These are phyloP conservation scores for Cladosporium sp. DNA, from an alignment of 2,329 filamentous ascomycete species.

Conservation along the genomic window DNA sequence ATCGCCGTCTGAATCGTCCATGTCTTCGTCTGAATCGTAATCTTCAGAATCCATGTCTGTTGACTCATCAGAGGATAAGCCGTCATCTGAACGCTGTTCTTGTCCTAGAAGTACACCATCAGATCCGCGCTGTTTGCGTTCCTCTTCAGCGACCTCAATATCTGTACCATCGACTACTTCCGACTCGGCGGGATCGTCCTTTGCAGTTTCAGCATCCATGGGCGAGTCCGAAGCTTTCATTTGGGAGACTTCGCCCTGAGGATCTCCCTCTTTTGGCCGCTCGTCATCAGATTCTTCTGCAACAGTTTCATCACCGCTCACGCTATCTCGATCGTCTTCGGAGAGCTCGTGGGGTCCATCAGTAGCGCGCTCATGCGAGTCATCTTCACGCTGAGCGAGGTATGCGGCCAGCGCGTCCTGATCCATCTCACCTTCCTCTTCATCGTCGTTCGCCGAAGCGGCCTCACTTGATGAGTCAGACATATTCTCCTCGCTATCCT, in stretches of 20 bases:
- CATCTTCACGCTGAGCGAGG: constrained; percentile 22
- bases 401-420: constrained; percentile 38
- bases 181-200: not conserved
- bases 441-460: constrained; percentile 44
- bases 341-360: constrained; percentile 11
- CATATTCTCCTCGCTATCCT: constrained; percentile 44
- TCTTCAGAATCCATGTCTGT: constrained; percentile 31
- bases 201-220: not conserved
- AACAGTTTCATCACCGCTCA: constrained; percentile 20
- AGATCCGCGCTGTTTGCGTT: not conserved
- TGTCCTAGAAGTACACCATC: not conserved
- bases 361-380: constrained; percentile 17
- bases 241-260: constrained; percentile 1
- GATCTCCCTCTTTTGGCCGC: too few species aligned
- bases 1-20: constrained; percentile 32
- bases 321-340: constrained; percentile 20
- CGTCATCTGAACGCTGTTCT: not conserved
- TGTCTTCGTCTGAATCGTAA: constrained; percentile 32
- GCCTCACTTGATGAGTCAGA: constrained; percentile 58
- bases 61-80: constrained; percentile 29
- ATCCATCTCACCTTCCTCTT: constrained; percentile 49
- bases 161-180: not conserved
- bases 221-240: not conserved
- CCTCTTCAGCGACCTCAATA: not conserved
- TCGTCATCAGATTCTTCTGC: not conserved